Percentiles rank a stretch among this genome's conserved stretches.
Conservation (phyloP, 73 alveolate genomes). For the Stentor coeruleus region DNA sequence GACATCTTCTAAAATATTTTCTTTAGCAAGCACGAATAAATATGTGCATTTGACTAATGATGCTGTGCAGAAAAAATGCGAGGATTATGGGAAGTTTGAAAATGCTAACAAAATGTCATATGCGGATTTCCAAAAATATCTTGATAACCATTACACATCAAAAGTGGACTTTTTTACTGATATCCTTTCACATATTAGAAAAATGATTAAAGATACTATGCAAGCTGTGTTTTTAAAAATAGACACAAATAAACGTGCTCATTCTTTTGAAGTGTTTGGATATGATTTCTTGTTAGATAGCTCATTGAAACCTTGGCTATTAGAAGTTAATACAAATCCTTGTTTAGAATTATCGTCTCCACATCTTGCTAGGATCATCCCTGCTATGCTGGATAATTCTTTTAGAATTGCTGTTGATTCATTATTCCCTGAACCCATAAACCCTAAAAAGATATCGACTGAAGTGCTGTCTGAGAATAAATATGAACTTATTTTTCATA, state of each 20-base stretch:
- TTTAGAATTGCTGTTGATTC: constrained; percentile 72
- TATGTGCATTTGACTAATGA: constrained; percentile 70
- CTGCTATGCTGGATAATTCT: constrained; percentile 89
- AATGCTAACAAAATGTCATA: constrained; percentile 56
- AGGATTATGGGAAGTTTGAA: constrained; percentile 70
- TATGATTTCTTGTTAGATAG: constrained; percentile 88
- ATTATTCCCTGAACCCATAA: constrained; percentile 33
- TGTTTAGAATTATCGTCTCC: constrained; percentile 86
- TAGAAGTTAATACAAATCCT: constrained; percentile 90
- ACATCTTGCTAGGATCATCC: constrained; percentile 63
- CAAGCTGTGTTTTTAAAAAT: constrained; percentile 67
- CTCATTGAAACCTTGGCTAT: constrained; percentile 71
- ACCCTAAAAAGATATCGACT: background rate
- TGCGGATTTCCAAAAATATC: constrained; percentile 34
- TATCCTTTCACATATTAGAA: background rate
- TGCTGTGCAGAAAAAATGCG: constrained; percentile 65
- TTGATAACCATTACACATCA: background rate
- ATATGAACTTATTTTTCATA: constrained; percentile 5
- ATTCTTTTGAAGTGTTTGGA: constrained; percentile 92
- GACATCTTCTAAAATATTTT: constrained; percentile 55
- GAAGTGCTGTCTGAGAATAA: constrained; percentile 9
- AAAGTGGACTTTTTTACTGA: constrained; percentile 26
- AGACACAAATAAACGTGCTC: constrained; percentile 61
- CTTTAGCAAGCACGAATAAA: constrained; percentile 36
- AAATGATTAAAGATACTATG: constrained; percentile 9